Evolutionary conservation across 192 early-diverging fungal species (phyloP), one percentile per base, ranked within the genome.

Genomic region (Gaertneriomyces sp.): DNA sequence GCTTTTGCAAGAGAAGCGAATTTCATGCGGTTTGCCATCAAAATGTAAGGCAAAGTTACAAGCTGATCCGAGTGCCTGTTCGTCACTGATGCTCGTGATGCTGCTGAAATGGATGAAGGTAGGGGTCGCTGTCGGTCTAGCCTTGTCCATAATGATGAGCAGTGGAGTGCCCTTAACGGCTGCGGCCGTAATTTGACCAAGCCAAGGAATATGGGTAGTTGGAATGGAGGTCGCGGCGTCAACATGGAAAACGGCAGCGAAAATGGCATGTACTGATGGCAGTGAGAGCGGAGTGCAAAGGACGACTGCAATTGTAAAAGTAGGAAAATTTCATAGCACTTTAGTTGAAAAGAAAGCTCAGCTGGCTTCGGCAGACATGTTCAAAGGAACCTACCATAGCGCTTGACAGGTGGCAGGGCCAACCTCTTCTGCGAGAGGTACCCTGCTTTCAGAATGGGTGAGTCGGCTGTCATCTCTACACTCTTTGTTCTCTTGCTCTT

Each of bases 1-100:
- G 6, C 49, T 47, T 11, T 53, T 19, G 1, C 66, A 49, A 5
- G 56, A 43, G 25, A 72, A 72, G 8, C 67, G 40, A 41, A 51
- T 42, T 38, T 72, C 70, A 10, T 45, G 52, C n/a, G 53, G 47
- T 49, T 67, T 64, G 43, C 12, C 51, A 19, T 64, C 64, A n/a
- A 69, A 19, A 33, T 60, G 58, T 17, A 72, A 10, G 38, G 64
- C 45, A 69, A 72, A 72, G 65, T 72, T 72, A 53, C 70, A 72
- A 41, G 70, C 70, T 4, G 70, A 64, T 6, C 57, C 41, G 14
- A 72, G 44, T 14, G 55, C 43, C 44, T 12, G 17, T 44, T 72
- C 70, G 44, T 68, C 65, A 5, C 57, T 42, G 6, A 72, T 68
- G n/a, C 19, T 65, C n/a, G 57, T 64, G 16, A 72, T 57, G 49